phyloP scores from a whole-genome alignment of 2,329 filamentous ascomycete species.

The Volutella citrinella region DNA sequence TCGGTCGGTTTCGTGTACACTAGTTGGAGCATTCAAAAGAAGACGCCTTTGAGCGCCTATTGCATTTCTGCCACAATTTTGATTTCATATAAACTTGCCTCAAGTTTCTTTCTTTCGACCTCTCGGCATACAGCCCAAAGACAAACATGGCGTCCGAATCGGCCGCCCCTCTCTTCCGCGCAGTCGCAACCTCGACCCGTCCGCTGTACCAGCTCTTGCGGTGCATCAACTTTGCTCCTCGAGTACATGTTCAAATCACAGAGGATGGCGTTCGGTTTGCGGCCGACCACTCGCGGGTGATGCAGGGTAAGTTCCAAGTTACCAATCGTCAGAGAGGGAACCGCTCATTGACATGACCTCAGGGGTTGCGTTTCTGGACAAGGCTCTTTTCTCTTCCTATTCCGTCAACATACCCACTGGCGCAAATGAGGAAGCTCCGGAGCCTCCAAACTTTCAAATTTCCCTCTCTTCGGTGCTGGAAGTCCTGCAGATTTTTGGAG shows the following conservation, averaged over 20 bases:
- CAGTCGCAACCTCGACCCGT: conserved; percentile 73
- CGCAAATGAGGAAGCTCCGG: conserved; percentile 36
- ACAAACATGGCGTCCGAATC: conserved; percentile 35
- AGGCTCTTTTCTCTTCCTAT: conserved; percentile 84
- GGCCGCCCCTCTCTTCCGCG: conserved; percentile 62
- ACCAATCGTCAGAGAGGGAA: background rate
- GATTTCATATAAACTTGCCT: no score
- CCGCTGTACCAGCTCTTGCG: conserved; percentile 64
- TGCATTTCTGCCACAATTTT: conserved; percentile 23
- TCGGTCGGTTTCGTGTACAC: conserved; percentile 32
- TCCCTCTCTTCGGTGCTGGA: conserved; percentile 85
- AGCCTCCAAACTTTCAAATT: conserved; percentile 75
- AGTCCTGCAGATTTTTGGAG: conserved; percentile 91
- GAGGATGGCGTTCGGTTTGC: conserved; percentile 83
- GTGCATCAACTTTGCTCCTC: conserved; percentile 59
- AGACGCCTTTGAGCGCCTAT: conserved; percentile 26
- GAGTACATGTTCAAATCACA: conserved; percentile 68
- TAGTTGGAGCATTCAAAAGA: conserved; percentile 35
- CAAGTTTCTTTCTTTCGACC: no score
- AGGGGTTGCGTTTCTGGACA: conserved; percentile 74
- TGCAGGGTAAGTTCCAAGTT: conserved; percentile 73
- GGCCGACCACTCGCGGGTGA: conserved; percentile 82
- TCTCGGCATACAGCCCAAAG: no score
- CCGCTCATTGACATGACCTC: conserved; percentile 10
- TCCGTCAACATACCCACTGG: conserved; percentile 54